These are phyloP conservation scores for Podospora bellae-mahoneyi DNA, from an alignment of 495 filamentous ascomycete species.

Conservation along the genomic window DNA sequence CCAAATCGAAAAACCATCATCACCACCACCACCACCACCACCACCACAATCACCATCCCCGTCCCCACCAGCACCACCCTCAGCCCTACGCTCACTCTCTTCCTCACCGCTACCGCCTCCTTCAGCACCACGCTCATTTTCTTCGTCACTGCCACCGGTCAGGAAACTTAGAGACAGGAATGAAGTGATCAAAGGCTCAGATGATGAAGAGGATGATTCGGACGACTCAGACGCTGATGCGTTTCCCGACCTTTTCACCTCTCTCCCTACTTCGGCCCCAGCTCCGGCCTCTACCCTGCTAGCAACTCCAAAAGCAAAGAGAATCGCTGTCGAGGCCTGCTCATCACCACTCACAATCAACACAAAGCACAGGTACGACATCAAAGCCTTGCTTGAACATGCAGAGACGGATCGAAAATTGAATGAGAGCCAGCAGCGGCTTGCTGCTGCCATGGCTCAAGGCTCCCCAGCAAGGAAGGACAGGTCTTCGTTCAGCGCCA, in stretches of 20 bases:
- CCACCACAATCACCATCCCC: constrained; percentile 15
- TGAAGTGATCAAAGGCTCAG: constrained; percentile 56
- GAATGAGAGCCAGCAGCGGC: constrained; percentile 55
- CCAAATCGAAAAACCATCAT: neutral
- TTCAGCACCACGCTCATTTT: constrained; percentile 24
- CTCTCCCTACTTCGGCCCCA: neutral
- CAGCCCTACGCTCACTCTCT: constrained; percentile 15
- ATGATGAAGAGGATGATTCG: constrained; percentile 23
- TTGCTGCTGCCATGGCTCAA: constrained; percentile 36
- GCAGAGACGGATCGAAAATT: constrained; percentile 54
- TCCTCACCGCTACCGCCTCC: constrained; percentile 18
- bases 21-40: neutral
- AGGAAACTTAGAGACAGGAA: constrained; percentile 30
- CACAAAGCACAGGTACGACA: constrained; percentile 62
- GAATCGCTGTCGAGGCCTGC: constrained; percentile 36
- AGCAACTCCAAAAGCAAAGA: constrained; percentile 40
- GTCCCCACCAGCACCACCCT: neutral
- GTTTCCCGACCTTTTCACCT: constrained; percentile 4
- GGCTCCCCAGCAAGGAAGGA: constrained; percentile 28
- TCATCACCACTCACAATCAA: constrained; percentile 45
- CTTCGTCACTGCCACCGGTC: constrained; percentile 30
- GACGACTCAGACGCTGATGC: constrained; percentile 18
- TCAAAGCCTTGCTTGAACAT: constrained; percentile 62
- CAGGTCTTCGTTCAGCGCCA: constrained; percentile 12
- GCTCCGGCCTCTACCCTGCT: neutral